Evolutionary conservation across 495 filamentous ascomycete genomes (phyloP), one percentile per base, ranked within the genome.

Genomic region (Aspergillus incahuasiensis): DNA sequence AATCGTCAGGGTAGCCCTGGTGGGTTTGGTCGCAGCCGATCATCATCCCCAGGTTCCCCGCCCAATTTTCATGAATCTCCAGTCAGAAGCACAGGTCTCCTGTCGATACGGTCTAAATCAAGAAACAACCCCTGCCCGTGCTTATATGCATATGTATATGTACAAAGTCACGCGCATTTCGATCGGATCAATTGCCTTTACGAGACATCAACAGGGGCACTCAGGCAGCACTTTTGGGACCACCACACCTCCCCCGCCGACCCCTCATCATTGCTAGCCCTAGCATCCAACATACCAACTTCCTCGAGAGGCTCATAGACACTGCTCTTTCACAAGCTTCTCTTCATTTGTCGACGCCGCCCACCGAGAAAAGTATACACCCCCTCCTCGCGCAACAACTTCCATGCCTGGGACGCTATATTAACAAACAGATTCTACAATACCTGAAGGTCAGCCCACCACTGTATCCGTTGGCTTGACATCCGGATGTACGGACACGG

Each of bases 321-420:
- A 84, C 1, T 51, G 64, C 0, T 80, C 78, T 42, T 56, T 66
- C 38, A 55, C 30, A 35, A 68, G 68, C 12, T 56, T 50, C 7
- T 78, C 43, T 6, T 70, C 63, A 5, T 3, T 35, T 35, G 40
- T 45, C 2, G 73, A 76, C 2, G 73, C 70, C 35, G 77, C 80
- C 82, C 82, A 86, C n/a, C n/a, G 9, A 83, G 59, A 65, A 81
- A 74, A 66, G 79, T 85, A 58, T 65, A 68, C 5, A 73, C 80
- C 79, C 83, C 80, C 46, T 69, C 52, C 24, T 63, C 59, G n/a
- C 1, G 55, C 46, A 28, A 35, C 35, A 5, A 64, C 12, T 62
- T 1, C 15, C 46, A 38, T 22, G 66, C 55, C 11, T 48, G 35
- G 32, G 66, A 64, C 1, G 49, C 54, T 7, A 52, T 5, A 63